Evolutionary conservation across 192 early-diverging fungal species (phyloP).

Genomic region (Mortierella claussenii): DNA sequence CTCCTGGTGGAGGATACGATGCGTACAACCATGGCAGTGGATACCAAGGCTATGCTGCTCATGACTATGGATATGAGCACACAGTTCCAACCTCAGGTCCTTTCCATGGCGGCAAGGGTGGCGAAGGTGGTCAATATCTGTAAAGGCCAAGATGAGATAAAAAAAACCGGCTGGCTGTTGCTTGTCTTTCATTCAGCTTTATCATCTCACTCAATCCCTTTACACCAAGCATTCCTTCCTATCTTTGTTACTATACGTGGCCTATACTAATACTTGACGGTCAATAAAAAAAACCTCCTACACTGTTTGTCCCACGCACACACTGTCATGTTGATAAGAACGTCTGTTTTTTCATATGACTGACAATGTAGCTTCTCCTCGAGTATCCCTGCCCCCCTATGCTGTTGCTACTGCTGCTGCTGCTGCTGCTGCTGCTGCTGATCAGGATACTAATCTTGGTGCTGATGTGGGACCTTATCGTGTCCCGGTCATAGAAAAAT

Average conservation of each 20-base stretch:
- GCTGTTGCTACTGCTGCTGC: conserved; percentile 1
- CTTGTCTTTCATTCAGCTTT: too few species aligned
- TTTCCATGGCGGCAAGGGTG: conserved; percentile 16
- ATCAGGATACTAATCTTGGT: not conserved
- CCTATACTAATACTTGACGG: not conserved
- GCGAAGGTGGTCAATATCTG: conserved; percentile 22
- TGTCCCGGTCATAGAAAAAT: conserved; percentile 8
- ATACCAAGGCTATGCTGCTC: conserved; percentile 11
- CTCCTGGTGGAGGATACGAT: conserved; percentile 24
- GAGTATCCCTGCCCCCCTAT: too few species aligned
- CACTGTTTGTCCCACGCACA: not conserved
- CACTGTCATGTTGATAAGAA: conserved; percentile 2
- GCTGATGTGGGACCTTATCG: not conserved
- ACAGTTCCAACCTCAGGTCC: conserved; percentile 22
- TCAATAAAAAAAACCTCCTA: not conserved
- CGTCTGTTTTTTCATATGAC: conserved; percentile 13
- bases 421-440: conserved; percentile 8
- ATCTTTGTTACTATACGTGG: not conserved
- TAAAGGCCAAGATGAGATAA: conserved; percentile 9
- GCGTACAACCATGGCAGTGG: conserved; percentile 6
- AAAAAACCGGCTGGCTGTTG: too few species aligned
- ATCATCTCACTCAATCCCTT: too few species aligned
- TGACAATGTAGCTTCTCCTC: too few species aligned
- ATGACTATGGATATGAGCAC: conserved; percentile 47
- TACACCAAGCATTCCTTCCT: not conserved